Percentiles rank a stretch among this genome's conserved stretches.
Conservation (phyloP, 208 protist species). For the Leishmania turanica region DNA sequence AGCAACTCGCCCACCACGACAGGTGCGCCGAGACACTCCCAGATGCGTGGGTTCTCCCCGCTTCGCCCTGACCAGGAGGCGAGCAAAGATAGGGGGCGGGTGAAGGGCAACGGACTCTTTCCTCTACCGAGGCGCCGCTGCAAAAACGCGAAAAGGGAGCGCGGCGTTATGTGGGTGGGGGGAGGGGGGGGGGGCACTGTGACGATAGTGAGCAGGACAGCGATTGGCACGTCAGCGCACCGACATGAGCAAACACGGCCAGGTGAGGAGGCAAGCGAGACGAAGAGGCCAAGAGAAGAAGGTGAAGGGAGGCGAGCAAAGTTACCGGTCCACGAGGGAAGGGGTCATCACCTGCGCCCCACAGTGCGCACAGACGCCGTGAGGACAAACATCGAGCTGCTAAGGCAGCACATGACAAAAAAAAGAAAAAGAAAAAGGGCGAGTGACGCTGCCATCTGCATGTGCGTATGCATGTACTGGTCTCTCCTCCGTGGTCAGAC, state of each 20-base stretch:
- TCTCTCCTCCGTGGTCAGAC: neutral
- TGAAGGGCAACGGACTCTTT: neutral
- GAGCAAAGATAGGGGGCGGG: neutral
- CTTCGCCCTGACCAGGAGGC: neutral
- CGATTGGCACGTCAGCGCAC: neutral
- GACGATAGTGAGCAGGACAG: neutral
- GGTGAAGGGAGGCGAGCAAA: neutral
- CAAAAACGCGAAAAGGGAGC: neutral
- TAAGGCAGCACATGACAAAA: neutral
- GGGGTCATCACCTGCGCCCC: neutral
- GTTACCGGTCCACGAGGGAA: neutral
- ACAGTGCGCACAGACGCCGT: neutral
- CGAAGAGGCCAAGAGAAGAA: conserved; percentile 16
- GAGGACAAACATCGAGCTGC: neutral
- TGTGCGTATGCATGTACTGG: neutral
- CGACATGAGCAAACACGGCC: neutral
- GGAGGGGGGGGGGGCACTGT: neutral
- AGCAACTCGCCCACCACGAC: neutral
- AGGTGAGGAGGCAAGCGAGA: conserved; percentile 4
- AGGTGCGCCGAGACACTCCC: neutral
- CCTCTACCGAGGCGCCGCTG: neutral
- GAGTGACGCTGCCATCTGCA: neutral
- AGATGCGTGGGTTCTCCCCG: neutral
- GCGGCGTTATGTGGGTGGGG: neutral
- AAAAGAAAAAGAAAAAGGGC: neutral